phyloP scores from a whole-genome alignment of 1,139 yeast species.

The Diutina rugosa region DNA sequence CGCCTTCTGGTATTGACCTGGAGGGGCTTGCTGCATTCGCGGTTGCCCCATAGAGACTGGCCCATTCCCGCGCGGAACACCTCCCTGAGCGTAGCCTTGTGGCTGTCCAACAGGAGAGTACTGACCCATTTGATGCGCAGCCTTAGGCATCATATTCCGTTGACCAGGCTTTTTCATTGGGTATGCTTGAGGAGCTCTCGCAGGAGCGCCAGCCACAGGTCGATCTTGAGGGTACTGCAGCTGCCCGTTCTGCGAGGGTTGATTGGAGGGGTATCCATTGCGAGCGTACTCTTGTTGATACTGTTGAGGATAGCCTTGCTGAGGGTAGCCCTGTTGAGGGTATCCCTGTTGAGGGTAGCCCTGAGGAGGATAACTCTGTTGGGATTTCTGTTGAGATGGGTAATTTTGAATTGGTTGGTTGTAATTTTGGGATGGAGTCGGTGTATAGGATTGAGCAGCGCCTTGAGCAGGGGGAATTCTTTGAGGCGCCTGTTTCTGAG shows the following conservation, averaged over 20 bases:
- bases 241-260: slow-evolving; percentile 4
- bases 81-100: background rate
- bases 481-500: slow-evolving; percentile 3
- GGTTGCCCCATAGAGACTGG: background rate
- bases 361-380: background rate
- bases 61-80: background rate
- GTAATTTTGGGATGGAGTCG: slow-evolving; percentile 4
- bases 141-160: background rate
- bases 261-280: slow-evolving; percentile 2
- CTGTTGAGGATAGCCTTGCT: slow-evolving; percentile 3
- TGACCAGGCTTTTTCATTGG: slow-evolving; percentile 1
- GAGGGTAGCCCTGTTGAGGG: background rate
- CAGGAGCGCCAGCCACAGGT: slow-evolving; percentile 5
- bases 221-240: background rate
- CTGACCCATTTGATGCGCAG: slow-evolving; percentile 1
- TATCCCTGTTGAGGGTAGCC: background rate
- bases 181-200: slow-evolving; percentile 3
- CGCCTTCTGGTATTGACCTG: background rate
- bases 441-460: slow-evolving; percentile 6
- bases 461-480: slow-evolving; percentile 8
- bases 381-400: slow-evolving; percentile 3
- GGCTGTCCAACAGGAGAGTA: background rate
- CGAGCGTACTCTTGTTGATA: slow-evolving; percentile 3
- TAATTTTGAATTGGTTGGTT: slow-evolving; percentile 3
- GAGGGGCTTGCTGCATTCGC: background rate